phyloP scores from a whole-genome alignment of 75 land plant species.

The Adiantum capillusveneris region DNA sequence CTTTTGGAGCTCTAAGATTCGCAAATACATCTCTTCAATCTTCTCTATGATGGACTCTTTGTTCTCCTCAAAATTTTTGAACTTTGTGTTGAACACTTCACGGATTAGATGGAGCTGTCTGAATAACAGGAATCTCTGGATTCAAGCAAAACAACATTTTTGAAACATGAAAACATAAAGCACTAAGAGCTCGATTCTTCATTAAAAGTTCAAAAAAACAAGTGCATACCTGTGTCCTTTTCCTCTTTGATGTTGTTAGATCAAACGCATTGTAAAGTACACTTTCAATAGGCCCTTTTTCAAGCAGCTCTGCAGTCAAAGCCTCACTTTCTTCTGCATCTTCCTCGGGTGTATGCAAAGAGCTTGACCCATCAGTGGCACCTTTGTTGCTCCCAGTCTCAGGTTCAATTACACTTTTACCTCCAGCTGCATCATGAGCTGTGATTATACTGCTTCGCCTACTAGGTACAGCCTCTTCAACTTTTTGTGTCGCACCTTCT shows the following conservation, averaged over 20 bases:
- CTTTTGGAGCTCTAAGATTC: constrained; percentile 25
- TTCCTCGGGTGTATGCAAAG: constrained; percentile 11
- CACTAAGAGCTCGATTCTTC: background rate
- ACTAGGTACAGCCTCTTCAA: background rate
- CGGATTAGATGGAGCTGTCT: constrained; percentile 9
- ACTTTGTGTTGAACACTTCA: constrained; percentile 14
- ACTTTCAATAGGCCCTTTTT: constrained; percentile 8
- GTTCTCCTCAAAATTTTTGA: constrained; percentile 1
- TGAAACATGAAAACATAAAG: background rate
- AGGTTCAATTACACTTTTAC: background rate
- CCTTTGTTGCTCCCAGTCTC: background rate
- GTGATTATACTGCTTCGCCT: constrained; percentile 2
- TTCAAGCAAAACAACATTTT: background rate
- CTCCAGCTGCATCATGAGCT: constrained; percentile 1
- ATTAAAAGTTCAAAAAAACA: background rate
- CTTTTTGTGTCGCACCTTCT: background rate
- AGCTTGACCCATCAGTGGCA: background rate
- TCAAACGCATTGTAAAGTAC: constrained; percentile 16
- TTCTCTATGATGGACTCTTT: constrained; percentile 15
- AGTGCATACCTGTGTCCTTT: constrained; percentile 22
- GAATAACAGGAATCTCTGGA: constrained; percentile 16
- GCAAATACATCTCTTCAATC: constrained; percentile 17
- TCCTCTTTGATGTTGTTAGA: constrained; percentile 19
- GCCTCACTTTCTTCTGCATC: constrained; percentile 18
- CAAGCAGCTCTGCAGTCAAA: constrained; percentile 12